Evolutionary conservation across 345 rosid genomes (phyloP), one percentile per base, ranked within the genome.

Genomic region (Eucalyptus melliodora): DNA sequence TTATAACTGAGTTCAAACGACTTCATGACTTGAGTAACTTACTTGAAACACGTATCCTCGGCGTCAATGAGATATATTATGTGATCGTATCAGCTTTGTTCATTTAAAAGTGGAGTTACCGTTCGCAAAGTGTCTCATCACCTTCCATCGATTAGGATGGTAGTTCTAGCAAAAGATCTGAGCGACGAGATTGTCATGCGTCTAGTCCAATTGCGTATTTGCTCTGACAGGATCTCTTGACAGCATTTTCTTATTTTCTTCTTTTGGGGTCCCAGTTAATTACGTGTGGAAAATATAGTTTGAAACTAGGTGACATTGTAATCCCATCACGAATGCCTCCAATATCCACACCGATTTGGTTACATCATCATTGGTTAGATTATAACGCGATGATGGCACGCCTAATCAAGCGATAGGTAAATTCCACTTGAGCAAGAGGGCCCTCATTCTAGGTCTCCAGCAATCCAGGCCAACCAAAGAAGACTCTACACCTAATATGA

Each of bases 291-390:
- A 77, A 37, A 11, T 40, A 77, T 21, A 77, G 47, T 40, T 37
- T 77, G 47, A 77, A 77, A 44, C 26, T 14, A 77, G 16, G 83
- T 40, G 83, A 37, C 24, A 14, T 21, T 11, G 83, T 77, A 21
- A 77, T 77, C 83, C 19, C 40, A 65, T 65, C 31, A 15, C 40
- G 77, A 65, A 65, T 4, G 92, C 89, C 91, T 86, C 92, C 90
- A 87, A 50, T 42, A 91, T 88, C 87, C 91, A 19, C 92, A 91
- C 89, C 93, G 86, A 90, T 86, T 51, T n/a, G 88, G 34, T 7
- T 86, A 17, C 44, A 72, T 65, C 14, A 50, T 44, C 67, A 30
- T n/a, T 37, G 81, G 87, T 53, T 88, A 77, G 62, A 85, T 42
- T 65, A 86, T 42, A 69, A 82, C 19, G 11, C 13, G 21, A 9